Evolutionary conservation across 805 yeast species (phyloP).

Genomic region (Monosporozyma aerobia): DNA sequence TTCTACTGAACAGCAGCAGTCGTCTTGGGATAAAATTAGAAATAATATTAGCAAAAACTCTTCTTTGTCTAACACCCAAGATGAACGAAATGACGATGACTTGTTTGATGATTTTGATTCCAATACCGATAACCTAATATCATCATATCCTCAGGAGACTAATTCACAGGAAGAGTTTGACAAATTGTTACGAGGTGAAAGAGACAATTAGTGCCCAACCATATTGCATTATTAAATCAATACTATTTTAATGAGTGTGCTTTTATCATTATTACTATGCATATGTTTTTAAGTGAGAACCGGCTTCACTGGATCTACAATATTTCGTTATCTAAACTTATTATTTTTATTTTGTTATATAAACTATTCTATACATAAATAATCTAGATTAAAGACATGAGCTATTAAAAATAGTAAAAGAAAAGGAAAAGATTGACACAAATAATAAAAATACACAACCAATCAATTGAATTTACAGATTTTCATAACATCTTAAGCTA

Average conservation of each 20-base stretch:
- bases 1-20: slow-evolving; percentile 12
- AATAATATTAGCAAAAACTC: slow-evolving; percentile 3
- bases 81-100: not conserved
- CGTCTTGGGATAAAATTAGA: slow-evolving; percentile 30
- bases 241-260: too few relatives aligned
- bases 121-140: not conserved
- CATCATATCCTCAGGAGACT: not conserved
- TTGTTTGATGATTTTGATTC: not conserved
- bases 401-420: not conserved
- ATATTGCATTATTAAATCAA: not conserved
- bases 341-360: not conserved
- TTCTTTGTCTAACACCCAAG: not conserved
- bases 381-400: not conserved
- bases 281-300: not conserved
- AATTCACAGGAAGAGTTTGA: not conserved
- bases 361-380: not conserved
- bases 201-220: not conserved
- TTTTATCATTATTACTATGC: too few relatives aligned
- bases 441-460: not conserved
- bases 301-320: not conserved
- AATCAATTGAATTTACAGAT: not conserved
- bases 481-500: slow-evolving; percentile 16
- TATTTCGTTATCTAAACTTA: not conserved
- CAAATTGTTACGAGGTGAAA: slow-evolving; percentile 3
- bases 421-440: not conserved